Conservation (phyloP, 1,284 basidiomycete genomes). For the Ganoderma multipileum region DNA sequence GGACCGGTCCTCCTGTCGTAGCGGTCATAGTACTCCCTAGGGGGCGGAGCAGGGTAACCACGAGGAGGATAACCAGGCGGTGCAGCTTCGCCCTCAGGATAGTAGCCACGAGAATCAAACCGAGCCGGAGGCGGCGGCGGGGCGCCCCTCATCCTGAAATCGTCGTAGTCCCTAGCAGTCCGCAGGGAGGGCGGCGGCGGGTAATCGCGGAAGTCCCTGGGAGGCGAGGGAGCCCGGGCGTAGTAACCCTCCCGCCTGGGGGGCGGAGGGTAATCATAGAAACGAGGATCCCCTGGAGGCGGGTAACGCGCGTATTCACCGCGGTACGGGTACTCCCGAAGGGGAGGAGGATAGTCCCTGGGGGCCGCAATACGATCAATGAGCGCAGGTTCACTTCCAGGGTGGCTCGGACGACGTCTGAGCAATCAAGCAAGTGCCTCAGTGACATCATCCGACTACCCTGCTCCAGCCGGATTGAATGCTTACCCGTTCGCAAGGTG, state of each 20-base stretch:
- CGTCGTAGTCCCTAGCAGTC: conserved; percentile 70
- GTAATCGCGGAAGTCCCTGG: conserved; percentile 74
- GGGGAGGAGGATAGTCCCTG: conserved; percentile 41
- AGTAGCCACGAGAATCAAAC: conserved; percentile 49
- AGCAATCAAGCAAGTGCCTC: conserved; percentile 18
- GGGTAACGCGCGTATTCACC: conserved; percentile 59
- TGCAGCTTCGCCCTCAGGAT: conserved; percentile 42
- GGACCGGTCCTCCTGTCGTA: conserved; percentile 59
- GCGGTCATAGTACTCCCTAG: conserved; percentile 63
- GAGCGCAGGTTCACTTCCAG: conserved; percentile 54
- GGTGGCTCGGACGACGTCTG: conserved; percentile 39
- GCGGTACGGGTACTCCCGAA: conserved; percentile 52
- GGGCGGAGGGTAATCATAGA: conserved; percentile 64
- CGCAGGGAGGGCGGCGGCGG: conserved; percentile 47
- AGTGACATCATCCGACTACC: conserved; percentile 19
- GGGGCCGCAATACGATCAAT: conserved; percentile 59
- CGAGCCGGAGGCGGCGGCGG: conserved; percentile 43
- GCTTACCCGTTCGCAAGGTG: conserved; percentile 49
- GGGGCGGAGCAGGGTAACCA: conserved; percentile 51
- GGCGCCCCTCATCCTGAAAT: conserved; percentile 61
- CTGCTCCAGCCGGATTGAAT: neutral
- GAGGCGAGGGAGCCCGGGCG: conserved; percentile 57
- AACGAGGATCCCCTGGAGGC: conserved; percentile 55
- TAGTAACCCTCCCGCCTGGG: conserved; percentile 54
- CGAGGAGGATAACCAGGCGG: conserved; percentile 50